A percentile compares a stretch with the other conserved stretches of the same genome.
Conservation (phyloP, 2,329 filamentous ascomycete genomes). For the Diaporthe ilicicola region DNA sequence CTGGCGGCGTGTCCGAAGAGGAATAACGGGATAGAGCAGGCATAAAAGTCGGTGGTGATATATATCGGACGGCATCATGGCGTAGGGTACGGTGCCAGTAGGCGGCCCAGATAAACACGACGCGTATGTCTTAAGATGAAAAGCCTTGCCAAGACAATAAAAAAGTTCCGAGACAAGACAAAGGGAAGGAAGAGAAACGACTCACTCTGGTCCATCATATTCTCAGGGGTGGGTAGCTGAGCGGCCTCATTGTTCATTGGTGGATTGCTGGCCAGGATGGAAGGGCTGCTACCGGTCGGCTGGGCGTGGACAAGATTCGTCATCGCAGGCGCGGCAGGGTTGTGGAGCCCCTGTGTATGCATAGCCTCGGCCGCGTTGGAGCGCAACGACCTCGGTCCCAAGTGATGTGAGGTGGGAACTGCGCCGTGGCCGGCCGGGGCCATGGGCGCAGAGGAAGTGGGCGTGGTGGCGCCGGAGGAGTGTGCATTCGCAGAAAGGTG, state of each 20-base stretch:
- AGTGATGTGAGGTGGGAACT: slow-evolving; percentile 10
- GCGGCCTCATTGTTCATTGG: slow-evolving; percentile 43
- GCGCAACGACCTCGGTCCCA: slow-evolving; percentile 20
- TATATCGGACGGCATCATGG: slow-evolving; percentile 3
- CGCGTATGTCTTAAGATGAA: slow-evolving; percentile 9
- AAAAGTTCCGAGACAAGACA: neutral
- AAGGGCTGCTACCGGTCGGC: slow-evolving; percentile 39
- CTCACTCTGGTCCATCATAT: slow-evolving; percentile 42
- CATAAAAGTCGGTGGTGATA: neutral
- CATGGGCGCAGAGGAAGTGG: slow-evolving; percentile 19
- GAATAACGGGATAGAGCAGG: neutral
- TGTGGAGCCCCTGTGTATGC: slow-evolving; percentile 19
- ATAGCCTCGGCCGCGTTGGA: slow-evolving; percentile 24
- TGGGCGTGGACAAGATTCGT: slow-evolving; percentile 37
- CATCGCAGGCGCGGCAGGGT: slow-evolving; percentile 29
- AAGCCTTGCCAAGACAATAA: slow-evolving; percentile 13
- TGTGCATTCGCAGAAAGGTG: slow-evolving; percentile 51
- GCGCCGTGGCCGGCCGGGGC: neutral
- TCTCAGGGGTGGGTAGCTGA: slow-evolving; percentile 47
- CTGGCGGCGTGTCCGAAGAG: neutral
- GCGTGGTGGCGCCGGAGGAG: slow-evolving; percentile 29
- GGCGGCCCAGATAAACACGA: neutral
- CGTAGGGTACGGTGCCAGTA: neutral
- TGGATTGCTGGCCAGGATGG: slow-evolving; percentile 38
- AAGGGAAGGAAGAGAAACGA: neutral